Percentiles rank a stretch among this genome's conserved stretches.
Conservation (phyloP, 176 grass and related monocot genomes). For the Oryza glumipatula region DNA sequence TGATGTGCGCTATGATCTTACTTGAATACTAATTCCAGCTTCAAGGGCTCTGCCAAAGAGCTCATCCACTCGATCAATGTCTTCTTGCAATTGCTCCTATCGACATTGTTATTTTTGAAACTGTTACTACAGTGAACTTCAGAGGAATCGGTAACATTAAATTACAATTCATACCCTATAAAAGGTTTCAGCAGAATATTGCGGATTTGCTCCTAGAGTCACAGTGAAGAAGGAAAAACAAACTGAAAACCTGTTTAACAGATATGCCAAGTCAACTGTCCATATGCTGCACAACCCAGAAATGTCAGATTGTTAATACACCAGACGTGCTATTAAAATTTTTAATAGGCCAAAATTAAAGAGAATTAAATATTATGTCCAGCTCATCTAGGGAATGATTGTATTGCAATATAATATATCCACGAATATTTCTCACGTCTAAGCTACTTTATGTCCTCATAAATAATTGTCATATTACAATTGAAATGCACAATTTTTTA, state of each 20-base stretch:
- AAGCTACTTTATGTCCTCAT: neutral
- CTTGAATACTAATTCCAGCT: constrained; percentile 93
- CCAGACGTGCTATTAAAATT: neutral
- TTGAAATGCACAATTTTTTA: neutral
- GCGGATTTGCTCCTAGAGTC: constrained; percentile 87
- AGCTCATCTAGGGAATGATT: neutral
- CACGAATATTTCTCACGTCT: neutral
- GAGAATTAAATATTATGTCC: neutral
- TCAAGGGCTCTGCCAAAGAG: constrained; percentile 85
- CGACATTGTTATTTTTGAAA: constrained; percentile 25
- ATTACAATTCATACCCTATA: constrained; percentile 62
- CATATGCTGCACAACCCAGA: constrained; percentile 64
- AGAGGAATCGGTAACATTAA: constrained; percentile 8
- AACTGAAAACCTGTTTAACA: constrained; percentile 87
- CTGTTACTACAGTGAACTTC: constrained; percentile 12
- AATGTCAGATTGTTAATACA: constrained; percentile 1
- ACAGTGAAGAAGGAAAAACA: constrained; percentile 89
- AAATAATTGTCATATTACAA: neutral
- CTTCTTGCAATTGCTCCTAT: constrained; percentile 97
- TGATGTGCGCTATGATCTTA: constrained; percentile 42
- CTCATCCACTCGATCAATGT: constrained; percentile 70
- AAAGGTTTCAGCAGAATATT: constrained; percentile 83
- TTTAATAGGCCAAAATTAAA: neutral
- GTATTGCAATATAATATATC: neutral
- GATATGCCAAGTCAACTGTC: constrained; percentile 88